A percentile compares a stretch with the other conserved stretches of the same genome.
phyloP scores from a whole-genome alignment of 2,329 filamentous ascomycete genomes.

The Pseudopyricularia javanii region DNA sequence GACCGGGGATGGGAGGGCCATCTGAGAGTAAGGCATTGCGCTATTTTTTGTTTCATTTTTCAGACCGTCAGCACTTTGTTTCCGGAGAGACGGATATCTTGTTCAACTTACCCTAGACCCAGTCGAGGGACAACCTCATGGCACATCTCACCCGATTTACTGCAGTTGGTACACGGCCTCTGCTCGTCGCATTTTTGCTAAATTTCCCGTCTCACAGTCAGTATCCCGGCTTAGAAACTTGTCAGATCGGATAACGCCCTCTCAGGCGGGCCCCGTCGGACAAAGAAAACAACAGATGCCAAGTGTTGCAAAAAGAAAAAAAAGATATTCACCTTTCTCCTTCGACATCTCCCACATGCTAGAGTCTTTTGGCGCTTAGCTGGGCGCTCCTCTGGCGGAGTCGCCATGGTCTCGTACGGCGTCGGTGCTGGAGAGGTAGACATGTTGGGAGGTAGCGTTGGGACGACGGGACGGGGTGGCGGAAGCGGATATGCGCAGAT shows the following conservation, averaged over 20 bases:
- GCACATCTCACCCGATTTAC: neutral
- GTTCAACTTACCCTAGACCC: neutral
- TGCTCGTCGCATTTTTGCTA: slow-evolving; percentile 3
- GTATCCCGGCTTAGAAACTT: too few species aligned
- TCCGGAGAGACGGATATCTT: neutral
- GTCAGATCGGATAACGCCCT: too few species aligned
- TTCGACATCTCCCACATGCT: neutral
- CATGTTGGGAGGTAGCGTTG: neutral
- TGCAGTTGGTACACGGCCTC: slow-evolving; percentile 2
- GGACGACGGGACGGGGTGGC: neutral
- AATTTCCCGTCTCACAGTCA: neutral
- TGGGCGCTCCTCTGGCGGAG: slow-evolving; percentile 1
- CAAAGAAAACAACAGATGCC: too few species aligned
- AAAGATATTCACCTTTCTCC: slow-evolving; percentile 2
- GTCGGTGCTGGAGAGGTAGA: neutral
- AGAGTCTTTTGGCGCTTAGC: slow-evolving; percentile 1
- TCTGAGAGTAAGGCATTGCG: neutral
- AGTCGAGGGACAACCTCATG: slow-evolving; percentile 1
- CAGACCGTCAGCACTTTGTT: neutral
- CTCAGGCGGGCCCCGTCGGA: too few species aligned
- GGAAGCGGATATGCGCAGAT: neutral
- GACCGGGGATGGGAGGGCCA: neutral
- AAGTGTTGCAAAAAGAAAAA: too few species aligned
- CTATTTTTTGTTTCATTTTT: neutral
- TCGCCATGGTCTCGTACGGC: neutral